Conservation (phyloP, 257 asterid genomes). For the Rauvolfia tetraphylla region DNA sequence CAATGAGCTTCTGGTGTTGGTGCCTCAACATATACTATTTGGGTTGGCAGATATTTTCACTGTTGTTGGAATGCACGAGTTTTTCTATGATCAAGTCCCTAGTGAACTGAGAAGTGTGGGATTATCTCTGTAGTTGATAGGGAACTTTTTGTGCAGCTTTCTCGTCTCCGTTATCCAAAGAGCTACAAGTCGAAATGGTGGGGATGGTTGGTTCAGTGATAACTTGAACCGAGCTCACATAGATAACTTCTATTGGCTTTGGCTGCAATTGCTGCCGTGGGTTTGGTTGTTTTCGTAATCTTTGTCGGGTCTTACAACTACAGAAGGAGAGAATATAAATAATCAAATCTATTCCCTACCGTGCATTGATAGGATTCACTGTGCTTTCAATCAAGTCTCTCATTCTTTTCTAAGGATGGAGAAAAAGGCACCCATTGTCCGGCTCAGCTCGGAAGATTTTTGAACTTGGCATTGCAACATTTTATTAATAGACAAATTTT, state of each 20-base stretch:
- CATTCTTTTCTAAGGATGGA: too few species aligned
- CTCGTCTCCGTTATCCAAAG: conserved; percentile 44
- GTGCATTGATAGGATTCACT: too few species aligned
- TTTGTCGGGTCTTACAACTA: conserved; percentile 31
- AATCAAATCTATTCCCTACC: too few species aligned
- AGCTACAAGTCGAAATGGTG: conserved; percentile 31
- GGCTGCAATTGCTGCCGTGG: conserved; percentile 37
- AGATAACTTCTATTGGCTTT: conserved; percentile 68
- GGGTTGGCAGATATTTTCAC: conserved; percentile 54
- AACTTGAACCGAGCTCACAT: conserved; percentile 66
- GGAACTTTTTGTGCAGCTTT: conserved; percentile 58
- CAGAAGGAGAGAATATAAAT: background rate
- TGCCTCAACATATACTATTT: conserved; percentile 47
- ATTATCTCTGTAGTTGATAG: conserved; percentile 49
- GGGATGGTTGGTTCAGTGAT: conserved; percentile 52
- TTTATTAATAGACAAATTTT: too few species aligned
- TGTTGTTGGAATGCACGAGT: conserved; percentile 59
- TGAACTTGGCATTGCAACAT: too few species aligned
- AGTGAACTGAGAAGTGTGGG: conserved; percentile 50
- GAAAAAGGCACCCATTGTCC: too few species aligned
- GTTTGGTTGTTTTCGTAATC: conserved; percentile 30
- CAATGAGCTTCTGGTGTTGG: conserved; percentile 67
- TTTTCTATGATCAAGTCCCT: conserved; percentile 67
- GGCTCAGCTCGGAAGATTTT: too few species aligned
- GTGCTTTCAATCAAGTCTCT: too few species aligned